Evolutionary conservation across 805 yeast genomes (phyloP).

Genomic region (Yarrowia hollandica): DNA sequence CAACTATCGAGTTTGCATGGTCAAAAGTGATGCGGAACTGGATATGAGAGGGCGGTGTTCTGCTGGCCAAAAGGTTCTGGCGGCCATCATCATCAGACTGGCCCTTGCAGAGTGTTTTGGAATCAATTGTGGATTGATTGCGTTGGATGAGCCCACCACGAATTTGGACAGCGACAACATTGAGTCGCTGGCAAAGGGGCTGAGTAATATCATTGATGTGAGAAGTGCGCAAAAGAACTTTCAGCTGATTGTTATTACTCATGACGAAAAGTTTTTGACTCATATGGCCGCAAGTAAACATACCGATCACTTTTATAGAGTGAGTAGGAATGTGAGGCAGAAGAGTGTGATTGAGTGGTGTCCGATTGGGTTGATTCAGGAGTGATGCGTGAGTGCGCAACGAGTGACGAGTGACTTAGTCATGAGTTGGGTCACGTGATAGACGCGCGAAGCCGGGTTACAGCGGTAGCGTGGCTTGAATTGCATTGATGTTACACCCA

Average conservation of each 20-base stretch:
- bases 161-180: slow-evolving; percentile 88
- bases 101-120: slow-evolving; percentile 97
- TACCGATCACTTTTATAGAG: slow-evolving; percentile 82
- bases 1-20: slow-evolving; percentile 93
- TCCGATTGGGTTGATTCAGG: slow-evolving; percentile 35
- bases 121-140: slow-evolving; percentile 89
- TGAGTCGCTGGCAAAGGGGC: slow-evolving; percentile 79
- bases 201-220: slow-evolving; percentile 69
- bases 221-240: slow-evolving; percentile 81
- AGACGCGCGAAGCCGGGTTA: too few relatives aligned
- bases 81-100: slow-evolving; percentile 84
- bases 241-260: slow-evolving; percentile 93
- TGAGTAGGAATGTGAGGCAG: slow-evolving; percentile 77
- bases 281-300: slow-evolving; percentile 83
- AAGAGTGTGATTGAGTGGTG: slow-evolving; percentile 68
- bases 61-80: slow-evolving; percentile 95
- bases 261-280: slow-evolving; percentile 85
- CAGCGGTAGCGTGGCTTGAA: too few relatives aligned
- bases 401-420: too few relatives aligned
- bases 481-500: too few relatives aligned
- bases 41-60: slow-evolving; percentile 99
- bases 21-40: slow-evolving; percentile 82
- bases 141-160: slow-evolving; percentile 97
- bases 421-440: too few relatives aligned
- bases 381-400: not conserved